A percentile compares a stretch with the other conserved stretches of the same genome.
These are phyloP conservation scores for Exophiala sp. DNA, from an alignment of 2,329 filamentous ascomycete genomes.

Conservation along the genomic window DNA sequence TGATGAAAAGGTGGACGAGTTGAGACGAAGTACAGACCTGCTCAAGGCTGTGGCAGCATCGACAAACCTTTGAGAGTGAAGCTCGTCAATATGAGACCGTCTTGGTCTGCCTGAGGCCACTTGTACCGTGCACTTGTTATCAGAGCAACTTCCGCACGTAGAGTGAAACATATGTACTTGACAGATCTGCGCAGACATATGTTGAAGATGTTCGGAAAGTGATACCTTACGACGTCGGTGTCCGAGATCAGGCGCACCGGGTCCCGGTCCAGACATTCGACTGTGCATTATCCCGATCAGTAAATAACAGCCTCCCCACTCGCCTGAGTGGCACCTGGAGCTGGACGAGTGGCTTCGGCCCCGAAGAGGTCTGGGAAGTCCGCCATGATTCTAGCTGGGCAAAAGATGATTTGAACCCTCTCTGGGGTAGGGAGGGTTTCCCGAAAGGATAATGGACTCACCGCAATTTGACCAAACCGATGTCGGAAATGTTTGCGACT, in stretches of 20 bases:
- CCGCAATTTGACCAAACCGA: not conserved
- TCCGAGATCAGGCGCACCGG: too few relatives aligned
- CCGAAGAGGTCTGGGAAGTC: not conserved
- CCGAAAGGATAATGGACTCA: conserved; percentile 2
- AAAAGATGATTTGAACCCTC: not conserved
- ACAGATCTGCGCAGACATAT: too few relatives aligned
- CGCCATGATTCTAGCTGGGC: not conserved
- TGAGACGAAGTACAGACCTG: conserved; percentile 15
- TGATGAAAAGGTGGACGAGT: conserved; percentile 23
- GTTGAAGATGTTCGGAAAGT: too few relatives aligned
- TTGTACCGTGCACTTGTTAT: not conserved
- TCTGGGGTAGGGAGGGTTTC: not conserved
- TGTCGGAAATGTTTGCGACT: not conserved
- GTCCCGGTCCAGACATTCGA: too few relatives aligned
- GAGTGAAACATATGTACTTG: too few relatives aligned
- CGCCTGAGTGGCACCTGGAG: too few relatives aligned
- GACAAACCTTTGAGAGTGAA: conserved; percentile 15
- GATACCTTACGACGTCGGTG: too few relatives aligned
- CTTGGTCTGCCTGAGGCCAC: too few relatives aligned
- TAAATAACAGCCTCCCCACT: not conserved
- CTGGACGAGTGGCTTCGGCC: not conserved
- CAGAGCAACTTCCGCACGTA: not conserved
- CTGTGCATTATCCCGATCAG: not conserved
- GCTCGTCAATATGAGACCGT: too few relatives aligned
- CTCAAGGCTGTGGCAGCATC: conserved; percentile 16